Base-by-base conservation (phyloP, 305 asterid genomes). In the Fraxinus nigra region DNA sequence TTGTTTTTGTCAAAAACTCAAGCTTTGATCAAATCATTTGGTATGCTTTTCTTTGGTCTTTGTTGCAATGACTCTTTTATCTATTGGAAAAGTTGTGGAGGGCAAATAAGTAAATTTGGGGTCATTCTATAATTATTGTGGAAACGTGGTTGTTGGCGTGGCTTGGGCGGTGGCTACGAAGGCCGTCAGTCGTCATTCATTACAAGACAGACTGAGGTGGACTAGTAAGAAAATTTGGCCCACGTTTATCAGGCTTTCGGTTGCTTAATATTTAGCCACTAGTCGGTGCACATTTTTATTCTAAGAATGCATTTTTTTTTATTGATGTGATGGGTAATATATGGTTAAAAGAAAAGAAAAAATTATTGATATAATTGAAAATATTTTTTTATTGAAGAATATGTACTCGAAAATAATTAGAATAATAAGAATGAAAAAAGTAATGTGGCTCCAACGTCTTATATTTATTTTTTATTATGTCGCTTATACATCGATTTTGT, bases 91-190 rank as follows among this genome's bases (percentile, higher is more conserved):
- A 30, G 75, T 1, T 30, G 10, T 5, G 75, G 34, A 76, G 85
- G 90, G 84, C 46, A 37, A 46, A 80, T 54, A 9, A 3, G 91
- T 48, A 10, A 88, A 72, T 75, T 18, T 0, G 0, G 4, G 33
- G 89, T 82, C 88, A 65, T 84, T 88, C 80, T 78, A 67, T 80
- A 33, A 80, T 85, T 79, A 82, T 43, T 26, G 70, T 20, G 67
- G 78, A 80, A 85, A 59, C 72, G 84, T 79, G 82, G 79, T 37
- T 54, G 28, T 5, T 51, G 14, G 51, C 85, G 28, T 82, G 84
- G 85, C 9, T 59, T 54, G 92, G 92, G 32, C 89, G 91, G 94
- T 85, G 91, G 77, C 85, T 34, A 22, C 79, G 16, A 59, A 46
- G 84, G 84, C 76, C 82, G 83, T 77, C 70, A 70, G 38, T 33